Evolutionary conservation across 1,284 basidiomycete species (phyloP), one percentile per base, ranked within the genome.

Genomic region (Ustilago esculenta): DNA sequence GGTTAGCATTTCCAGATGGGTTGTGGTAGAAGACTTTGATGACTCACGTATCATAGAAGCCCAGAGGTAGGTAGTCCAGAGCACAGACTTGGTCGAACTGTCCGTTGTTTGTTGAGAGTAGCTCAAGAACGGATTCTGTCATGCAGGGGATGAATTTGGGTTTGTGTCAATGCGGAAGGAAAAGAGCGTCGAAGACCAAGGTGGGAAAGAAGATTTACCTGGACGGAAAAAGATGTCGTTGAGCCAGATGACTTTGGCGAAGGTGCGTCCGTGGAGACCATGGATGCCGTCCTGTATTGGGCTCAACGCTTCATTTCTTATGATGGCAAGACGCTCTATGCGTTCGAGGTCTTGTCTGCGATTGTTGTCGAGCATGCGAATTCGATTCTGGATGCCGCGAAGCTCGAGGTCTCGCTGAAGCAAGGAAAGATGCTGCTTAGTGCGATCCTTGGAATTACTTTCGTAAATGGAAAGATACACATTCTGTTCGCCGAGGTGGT

Each of bases 401-500:
- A 29, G 34, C 14, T 44, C 64, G 5, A 87, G 79, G 10, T 77
- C 73, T 1, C 36, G 48, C 24, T 83, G 78, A 42, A 86, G 81
- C 2, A 72, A 65, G 34, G 76, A 61, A 6, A 87, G 83, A 29
- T 85, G 78, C 11, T 76, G 69, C 8, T 85, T 83, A 1, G 85
- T 85, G 5, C 64, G 64, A 70, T 88, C 87, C 27, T 64, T 30
- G 27, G 85, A 86, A 68, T 86, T 83, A 57, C 85, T 86, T 73
- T 88, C 87, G 65, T 87, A 84, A 41, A 88, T 82, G 20, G 86
- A 87, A 8, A 88, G 80, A 67, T 84, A 87, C 15, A 86, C 84
- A 40, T 87, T 86, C 32, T 84, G 81, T 3, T 80, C 70, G 14
- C 87, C 87, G 25, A 88, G 82, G 7, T 42, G 56, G 5, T 69